Evolutionary conservation across 2,329 filamentous ascomycete genomes (phyloP).

Genomic region (Canariomyces notabilis): DNA sequence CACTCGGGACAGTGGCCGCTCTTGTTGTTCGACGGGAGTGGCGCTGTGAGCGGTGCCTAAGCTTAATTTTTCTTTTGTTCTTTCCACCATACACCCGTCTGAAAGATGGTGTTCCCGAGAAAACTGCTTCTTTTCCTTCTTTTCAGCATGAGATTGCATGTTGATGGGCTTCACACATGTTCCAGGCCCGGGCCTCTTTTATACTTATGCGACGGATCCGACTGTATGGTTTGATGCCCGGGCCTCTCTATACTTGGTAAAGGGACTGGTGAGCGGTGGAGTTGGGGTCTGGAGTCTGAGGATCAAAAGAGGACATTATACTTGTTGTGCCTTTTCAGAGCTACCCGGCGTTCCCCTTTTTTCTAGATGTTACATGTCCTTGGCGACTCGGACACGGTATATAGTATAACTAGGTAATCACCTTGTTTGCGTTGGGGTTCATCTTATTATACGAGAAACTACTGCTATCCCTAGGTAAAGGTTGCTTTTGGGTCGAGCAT

Average conservation of each 20-base stretch:
- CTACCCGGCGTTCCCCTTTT: neutral
- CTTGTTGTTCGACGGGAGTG: conserved; percentile 23
- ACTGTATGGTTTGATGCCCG: neutral
- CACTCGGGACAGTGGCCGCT: conserved; percentile 26
- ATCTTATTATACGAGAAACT: too few relatives aligned
- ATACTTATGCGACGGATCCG: too few relatives aligned
- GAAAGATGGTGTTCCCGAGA: neutral
- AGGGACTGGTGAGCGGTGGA: neutral
- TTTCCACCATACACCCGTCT: neutral
- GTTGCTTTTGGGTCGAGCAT: too few relatives aligned
- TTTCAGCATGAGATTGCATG: neutral
- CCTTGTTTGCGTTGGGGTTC: neutral
- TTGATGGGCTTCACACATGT: neutral
- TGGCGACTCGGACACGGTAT: neutral
- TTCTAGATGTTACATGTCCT: neutral
- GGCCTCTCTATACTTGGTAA: neutral
- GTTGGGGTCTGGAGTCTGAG: neutral
- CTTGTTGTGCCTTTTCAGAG: neutral
- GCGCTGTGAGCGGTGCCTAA: conserved; percentile 9
- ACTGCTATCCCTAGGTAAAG: too few relatives aligned
- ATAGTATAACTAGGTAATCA: neutral
- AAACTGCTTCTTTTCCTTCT: neutral
- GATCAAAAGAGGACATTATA: neutral
- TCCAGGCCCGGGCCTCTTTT: too few relatives aligned
- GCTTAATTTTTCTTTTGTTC: neutral